These are phyloP conservation scores for Sicyos baderoa DNA, from an alignment of 306 rosid genomes.

Conservation along the genomic window DNA sequence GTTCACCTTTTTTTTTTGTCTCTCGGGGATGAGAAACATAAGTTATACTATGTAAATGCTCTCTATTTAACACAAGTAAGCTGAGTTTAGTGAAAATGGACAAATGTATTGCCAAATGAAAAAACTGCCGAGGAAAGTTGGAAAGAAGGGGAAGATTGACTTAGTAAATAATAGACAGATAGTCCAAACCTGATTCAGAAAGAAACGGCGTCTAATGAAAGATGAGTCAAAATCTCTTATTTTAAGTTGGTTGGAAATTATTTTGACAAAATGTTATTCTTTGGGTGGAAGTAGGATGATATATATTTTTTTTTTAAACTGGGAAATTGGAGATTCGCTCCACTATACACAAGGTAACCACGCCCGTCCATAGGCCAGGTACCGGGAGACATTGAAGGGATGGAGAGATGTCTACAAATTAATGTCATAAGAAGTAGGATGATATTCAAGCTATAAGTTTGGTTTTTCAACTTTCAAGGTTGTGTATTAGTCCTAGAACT, in stretches of 20 bases:
- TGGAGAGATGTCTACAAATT: too few relatives aligned
- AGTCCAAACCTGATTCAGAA: not conserved
- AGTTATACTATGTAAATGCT: not conserved
- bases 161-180: not conserved
- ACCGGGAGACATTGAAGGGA: too few relatives aligned
- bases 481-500: not conserved
- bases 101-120: not conserved
- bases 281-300: not conserved
- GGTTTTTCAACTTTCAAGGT: not conserved
- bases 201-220: not conserved
- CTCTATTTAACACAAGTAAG: slow-evolving; percentile 1
- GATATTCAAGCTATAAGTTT: not conserved
- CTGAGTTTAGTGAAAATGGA: not conserved
- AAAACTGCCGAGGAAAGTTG: not conserved
- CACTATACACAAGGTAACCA: too few relatives aligned
- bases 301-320: too few relatives aligned
- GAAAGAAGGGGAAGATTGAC: not conserved
- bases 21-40: not conserved
- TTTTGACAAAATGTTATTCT: slow-evolving; percentile 1
- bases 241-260: not conserved
- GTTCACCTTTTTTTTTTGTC: not conserved
- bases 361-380: too few relatives aligned
- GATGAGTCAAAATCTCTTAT: not conserved
- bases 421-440: too few relatives aligned
- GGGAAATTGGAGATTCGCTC: too few relatives aligned